Evolutionary conservation across 2,329 filamentous ascomycete species (phyloP).

Genomic region (Aspergillus quadrilineatus): DNA sequence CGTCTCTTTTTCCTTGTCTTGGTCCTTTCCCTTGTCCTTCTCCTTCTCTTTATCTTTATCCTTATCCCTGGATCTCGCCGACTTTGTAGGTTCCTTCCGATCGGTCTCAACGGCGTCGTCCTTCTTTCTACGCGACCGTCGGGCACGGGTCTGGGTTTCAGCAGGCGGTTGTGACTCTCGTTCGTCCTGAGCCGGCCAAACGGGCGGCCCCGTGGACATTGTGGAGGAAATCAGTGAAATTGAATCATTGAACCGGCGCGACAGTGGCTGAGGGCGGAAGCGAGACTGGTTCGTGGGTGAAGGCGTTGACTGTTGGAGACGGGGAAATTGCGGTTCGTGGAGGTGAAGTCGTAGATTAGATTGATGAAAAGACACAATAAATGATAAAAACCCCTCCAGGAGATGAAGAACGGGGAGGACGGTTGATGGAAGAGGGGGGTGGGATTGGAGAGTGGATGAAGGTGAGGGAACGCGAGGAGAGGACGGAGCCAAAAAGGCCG

Average conservation of each 20-base stretch:
- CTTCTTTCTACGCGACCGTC: slow-evolving; percentile 45
- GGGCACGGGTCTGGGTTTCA: slow-evolving; percentile 31
- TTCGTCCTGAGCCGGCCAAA: slow-evolving; percentile 29
- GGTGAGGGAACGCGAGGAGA: slow-evolving; percentile 23
- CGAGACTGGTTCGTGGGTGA: not conserved
- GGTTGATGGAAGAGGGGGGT: slow-evolving; percentile 12
- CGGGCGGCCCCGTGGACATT: slow-evolving; percentile 36
- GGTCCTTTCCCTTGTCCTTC: slow-evolving; percentile 24
- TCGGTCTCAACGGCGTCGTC: slow-evolving; percentile 34
- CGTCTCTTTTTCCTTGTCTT: slow-evolving; percentile 20
- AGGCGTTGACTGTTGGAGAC: slow-evolving; percentile 2
- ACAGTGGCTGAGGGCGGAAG: slow-evolving; percentile 2
- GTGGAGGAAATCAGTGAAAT: slow-evolving; percentile 18
- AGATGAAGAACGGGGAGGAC: slow-evolving; percentile 14
- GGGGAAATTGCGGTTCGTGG: slow-evolving; percentile 1
- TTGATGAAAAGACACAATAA: slow-evolving; percentile 23
- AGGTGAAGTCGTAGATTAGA: slow-evolving; percentile 3
- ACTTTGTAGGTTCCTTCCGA: slow-evolving; percentile 29
- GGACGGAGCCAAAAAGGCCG: slow-evolving; percentile 8
- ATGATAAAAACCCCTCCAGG: slow-evolving; percentile 5
- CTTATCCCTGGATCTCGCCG: slow-evolving; percentile 22
- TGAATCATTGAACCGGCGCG: slow-evolving; percentile 15
- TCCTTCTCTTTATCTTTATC: slow-evolving; percentile 22
- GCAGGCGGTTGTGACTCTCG: slow-evolving; percentile 23
- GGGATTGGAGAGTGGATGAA: slow-evolving; percentile 17